Conservation (phyloP, 2,329 filamentous ascomycete genomes). For the Exutisphaerella laricina region DNA sequence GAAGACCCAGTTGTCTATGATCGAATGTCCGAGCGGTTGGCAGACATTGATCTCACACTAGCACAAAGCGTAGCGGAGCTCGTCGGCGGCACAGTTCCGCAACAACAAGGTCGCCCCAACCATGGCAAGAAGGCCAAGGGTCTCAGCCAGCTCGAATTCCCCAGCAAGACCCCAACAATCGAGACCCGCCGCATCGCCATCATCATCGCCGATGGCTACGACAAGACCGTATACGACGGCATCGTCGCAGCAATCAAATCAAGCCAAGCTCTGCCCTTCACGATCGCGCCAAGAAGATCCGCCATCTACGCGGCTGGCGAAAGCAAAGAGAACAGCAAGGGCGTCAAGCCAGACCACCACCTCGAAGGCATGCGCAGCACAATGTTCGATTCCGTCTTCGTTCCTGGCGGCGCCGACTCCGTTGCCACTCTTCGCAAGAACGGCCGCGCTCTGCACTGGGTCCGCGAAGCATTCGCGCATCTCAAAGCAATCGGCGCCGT, state of each 20-base stretch:
- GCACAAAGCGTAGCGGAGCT: conserved; percentile 64
- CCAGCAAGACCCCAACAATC: conserved; percentile 60
- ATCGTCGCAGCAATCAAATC: conserved; percentile 59
- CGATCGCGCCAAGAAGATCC: conserved; percentile 64
- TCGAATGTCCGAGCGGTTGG: conserved; percentile 60
- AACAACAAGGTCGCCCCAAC: conserved; percentile 51
- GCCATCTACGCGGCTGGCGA: conserved; percentile 59
- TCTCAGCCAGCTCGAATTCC: conserved; percentile 64
- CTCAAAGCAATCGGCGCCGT: conserved; percentile 73
- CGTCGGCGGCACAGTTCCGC: conserved; percentile 59
- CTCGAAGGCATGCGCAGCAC: conserved; percentile 74
- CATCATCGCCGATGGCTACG: conserved; percentile 72
- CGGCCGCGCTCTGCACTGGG: conserved; percentile 69
- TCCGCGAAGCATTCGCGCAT: conserved; percentile 76
- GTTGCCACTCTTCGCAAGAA: conserved; percentile 60
- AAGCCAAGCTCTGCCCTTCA: conserved; percentile 61
- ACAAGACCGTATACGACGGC: conserved; percentile 58
- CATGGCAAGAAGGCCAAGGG: conserved; percentile 62
- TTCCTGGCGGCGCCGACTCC: conserved; percentile 65
- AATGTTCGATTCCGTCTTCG: conserved; percentile 73
- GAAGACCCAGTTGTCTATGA: conserved; percentile 73
- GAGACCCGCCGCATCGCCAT: conserved; percentile 67
- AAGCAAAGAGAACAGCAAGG: conserved; percentile 48
- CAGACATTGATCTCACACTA: conserved; percentile 66
- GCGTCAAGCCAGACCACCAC: conserved; percentile 66